Percentiles rank a stretch among this genome's conserved stretches.
phyloP scores from a whole-genome alignment of 352 stramenopile species.

The Hyaloperonospora brassicae region DNA sequence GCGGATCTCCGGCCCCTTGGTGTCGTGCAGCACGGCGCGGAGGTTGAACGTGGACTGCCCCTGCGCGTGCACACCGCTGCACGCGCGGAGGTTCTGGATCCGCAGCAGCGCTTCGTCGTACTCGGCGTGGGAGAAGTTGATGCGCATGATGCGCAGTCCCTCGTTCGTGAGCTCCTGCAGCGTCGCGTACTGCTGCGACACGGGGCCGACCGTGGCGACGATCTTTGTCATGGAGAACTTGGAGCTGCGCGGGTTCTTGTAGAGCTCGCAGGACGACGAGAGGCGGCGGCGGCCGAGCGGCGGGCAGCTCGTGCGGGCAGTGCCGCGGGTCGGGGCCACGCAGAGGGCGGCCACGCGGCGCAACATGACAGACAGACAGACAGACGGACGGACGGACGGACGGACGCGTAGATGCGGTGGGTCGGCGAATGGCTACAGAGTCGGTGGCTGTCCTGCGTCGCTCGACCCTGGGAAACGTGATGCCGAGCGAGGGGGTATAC shows the following conservation, averaged over 20 bases:
- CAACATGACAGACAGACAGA: slow-evolving; percentile 14
- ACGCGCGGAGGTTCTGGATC: slow-evolving; percentile 72
- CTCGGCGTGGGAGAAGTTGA: slow-evolving; percentile 95
- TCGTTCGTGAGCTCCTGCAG: slow-evolving; percentile 79
- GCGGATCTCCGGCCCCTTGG: slow-evolving; percentile 92
- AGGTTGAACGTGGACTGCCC: slow-evolving; percentile 80
- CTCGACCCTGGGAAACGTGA: too few relatives aligned
- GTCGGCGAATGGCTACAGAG: too few relatives aligned
- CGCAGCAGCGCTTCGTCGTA: slow-evolving; percentile 73
- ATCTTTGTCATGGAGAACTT: slow-evolving; percentile 91
- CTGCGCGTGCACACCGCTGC: slow-evolving; percentile 70
- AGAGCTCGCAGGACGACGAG: slow-evolving; percentile 29
- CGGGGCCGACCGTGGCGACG: slow-evolving; percentile 89
- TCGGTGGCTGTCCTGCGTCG: too few relatives aligned
- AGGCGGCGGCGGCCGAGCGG: slow-evolving; percentile 7
- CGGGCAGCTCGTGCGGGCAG: background rate
- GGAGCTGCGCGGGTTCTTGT: slow-evolving; percentile 71
- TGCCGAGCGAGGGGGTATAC: too few relatives aligned
- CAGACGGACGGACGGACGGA: background rate
- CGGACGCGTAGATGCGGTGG: too few relatives aligned
- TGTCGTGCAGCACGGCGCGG: slow-evolving; percentile 89
- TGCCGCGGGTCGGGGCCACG: slow-evolving; percentile 15
- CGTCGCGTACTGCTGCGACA: slow-evolving; percentile 67
- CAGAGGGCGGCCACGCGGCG: slow-evolving; percentile 20
- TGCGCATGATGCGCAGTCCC: slow-evolving; percentile 88